Evolutionary conservation across 257 asterid species (phyloP), one percentile per base, ranked within the genome.

Genomic region (Przewalskia tangutica): DNA sequence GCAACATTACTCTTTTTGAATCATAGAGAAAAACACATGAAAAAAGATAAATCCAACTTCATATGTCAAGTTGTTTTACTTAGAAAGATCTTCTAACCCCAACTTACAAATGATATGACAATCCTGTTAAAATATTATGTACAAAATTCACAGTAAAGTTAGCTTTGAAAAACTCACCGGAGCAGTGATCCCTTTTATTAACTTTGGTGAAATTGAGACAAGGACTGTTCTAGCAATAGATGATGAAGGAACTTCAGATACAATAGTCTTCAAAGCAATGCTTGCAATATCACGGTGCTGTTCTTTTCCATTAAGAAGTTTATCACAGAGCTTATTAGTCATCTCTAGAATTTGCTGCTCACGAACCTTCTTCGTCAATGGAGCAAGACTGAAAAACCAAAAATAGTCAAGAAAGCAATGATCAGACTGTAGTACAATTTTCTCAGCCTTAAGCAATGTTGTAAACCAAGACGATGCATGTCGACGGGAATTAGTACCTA

Each of bases 211-310:
- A 81, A 93, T 88, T 66, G 97, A 90, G 46, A 89, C 89, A 68
- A 94, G 97, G 83, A 96, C 88, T 53, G 91, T 86, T 85, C 90
- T 93, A 82, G 97, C 97, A 83, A 88, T 89, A 81, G 95, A 81
- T 53, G 93, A 79, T 68, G 87, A 85, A 84, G 99, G 98, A 85
- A 96, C 98, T 94, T 96, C 99, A 77, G 98, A 89, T 86, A 96
- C 93, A 88, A 96, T 90, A 63, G 99, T 93, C 93, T 96, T 96
- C 89, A 96, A 85, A 82, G 99, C 99, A 86, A 96, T 96, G 88
- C 99, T 94, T 16, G 99, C 97, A 76, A 93, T 93, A 85, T 96
- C 99, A 73, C 97, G 97, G 63, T 94, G 91, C 84, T 90, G 98
- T 83, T 94, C 98, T 89, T 94, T 96, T 80, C 94, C 97, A 81